A percentile compares a stretch with the other conserved stretches of the same genome.
phyloP scores from a whole-genome alignment of 768 basidiomycete genomes.

The Podaxis carcinomalis region DNA sequence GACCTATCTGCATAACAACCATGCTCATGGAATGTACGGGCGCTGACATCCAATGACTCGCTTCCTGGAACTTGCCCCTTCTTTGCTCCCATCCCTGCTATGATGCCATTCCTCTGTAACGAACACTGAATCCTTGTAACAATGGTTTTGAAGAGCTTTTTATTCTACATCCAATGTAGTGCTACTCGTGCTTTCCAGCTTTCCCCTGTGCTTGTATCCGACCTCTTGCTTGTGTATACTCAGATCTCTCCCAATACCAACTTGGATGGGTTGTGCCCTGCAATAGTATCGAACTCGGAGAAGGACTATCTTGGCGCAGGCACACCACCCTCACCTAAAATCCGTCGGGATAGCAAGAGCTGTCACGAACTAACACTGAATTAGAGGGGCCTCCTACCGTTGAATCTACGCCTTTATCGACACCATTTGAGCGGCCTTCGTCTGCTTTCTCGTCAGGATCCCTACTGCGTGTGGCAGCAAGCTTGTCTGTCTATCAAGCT shows the following conservation, averaged over 20 bases:
- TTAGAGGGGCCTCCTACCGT: too few species aligned
- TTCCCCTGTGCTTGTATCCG: background rate
- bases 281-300: background rate
- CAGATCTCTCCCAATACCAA: background rate
- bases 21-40: background rate
- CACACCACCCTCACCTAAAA: too few species aligned
- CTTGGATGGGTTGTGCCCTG: background rate
- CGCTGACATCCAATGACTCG: background rate
- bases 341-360: too few species aligned
- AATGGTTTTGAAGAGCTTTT: background rate
- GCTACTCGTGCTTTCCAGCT: background rate
- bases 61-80: background rate
- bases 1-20: background rate
- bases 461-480: too few species aligned
- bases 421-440: too few species aligned
- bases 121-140: background rate
- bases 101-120: background rate
- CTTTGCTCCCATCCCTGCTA: background rate
- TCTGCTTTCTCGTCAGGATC: too few species aligned
- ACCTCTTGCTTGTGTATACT: background rate
- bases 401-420: too few species aligned
- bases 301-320: too few species aligned
- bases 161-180: conserved; percentile 5
- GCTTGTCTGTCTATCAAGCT: too few species aligned
- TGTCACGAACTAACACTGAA: too few species aligned